Percentiles rank a stretch among this genome's conserved stretches.
Evolutionary conservation across 306 rosid species (phyloP).

Genomic region (Quillaja saponaria): DNA sequence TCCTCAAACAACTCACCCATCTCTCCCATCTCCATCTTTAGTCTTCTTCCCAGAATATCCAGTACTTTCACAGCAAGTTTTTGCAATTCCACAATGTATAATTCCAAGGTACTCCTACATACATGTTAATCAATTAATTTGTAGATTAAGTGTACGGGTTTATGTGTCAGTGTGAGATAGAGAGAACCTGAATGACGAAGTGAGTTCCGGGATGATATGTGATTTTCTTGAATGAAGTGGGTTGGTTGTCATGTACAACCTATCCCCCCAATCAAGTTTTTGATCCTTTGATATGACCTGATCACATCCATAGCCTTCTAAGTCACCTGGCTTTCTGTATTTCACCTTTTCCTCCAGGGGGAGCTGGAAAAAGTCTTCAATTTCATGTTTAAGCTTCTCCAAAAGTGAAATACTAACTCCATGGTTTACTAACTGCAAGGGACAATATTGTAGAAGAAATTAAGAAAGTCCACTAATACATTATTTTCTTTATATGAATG

Average conservation of each 20-base stretch:
- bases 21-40: slow-evolving; percentile 30
- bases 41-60: slow-evolving; percentile 30
- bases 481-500: no score
- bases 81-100: slow-evolving; percentile 29
- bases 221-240: slow-evolving; percentile 37
- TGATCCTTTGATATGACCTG: slow-evolving; percentile 20
- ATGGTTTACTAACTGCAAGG: slow-evolving; percentile 53
- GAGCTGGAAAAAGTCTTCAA: slow-evolving; percentile 45
- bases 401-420: slow-evolving; percentile 35
- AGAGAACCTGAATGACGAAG: slow-evolving; percentile 35
- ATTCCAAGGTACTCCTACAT: slow-evolving; percentile 37
- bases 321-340: slow-evolving; percentile 33
- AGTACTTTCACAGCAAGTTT: slow-evolving; percentile 31
- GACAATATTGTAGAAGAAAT: no score
- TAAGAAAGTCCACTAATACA: no score
- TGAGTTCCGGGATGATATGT: slow-evolving; percentile 37
- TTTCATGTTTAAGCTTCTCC: slow-evolving; percentile 32
- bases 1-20: slow-evolving; percentile 42
- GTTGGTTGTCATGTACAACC: slow-evolving; percentile 38
- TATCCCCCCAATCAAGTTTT: slow-evolving; percentile 52
- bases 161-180: background rate
- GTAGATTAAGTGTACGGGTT: no score
- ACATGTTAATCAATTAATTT: no score
- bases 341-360: slow-evolving; percentile 45
- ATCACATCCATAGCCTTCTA: slow-evolving; percentile 51